These are phyloP conservation scores for Fusarium bactridioides DNA, from an alignment of 2,329 filamentous ascomycete species.

Conservation along the genomic window DNA sequence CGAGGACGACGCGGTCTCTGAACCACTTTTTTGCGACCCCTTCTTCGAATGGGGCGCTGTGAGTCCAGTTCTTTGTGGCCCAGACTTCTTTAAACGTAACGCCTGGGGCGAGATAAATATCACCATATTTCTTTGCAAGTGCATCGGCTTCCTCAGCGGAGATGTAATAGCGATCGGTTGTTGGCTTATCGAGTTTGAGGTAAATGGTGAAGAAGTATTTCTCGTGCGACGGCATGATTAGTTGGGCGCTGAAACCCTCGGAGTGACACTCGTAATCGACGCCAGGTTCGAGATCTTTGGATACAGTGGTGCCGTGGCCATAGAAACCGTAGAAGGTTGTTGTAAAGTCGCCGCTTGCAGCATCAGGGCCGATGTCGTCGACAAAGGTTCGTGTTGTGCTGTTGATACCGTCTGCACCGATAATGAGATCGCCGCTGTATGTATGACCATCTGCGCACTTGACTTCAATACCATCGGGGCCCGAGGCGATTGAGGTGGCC, in stretches of 20 bases:
- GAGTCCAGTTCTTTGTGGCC: slow-evolving; percentile 8
- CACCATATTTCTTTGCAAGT: not conserved
- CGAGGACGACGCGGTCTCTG: slow-evolving; percentile 22
- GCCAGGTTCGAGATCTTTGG: not conserved
- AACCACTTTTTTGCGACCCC: slow-evolving; percentile 25
- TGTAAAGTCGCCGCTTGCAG: not conserved
- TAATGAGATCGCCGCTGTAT: slow-evolving; percentile 17
- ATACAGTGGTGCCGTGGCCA: not conserved
- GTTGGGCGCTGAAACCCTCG: slow-evolving; percentile 1
- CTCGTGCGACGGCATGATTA: slow-evolving; percentile 16
- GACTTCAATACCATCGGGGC: slow-evolving; percentile 1
- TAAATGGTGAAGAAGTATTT: slow-evolving; percentile 21
- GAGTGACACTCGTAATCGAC: slow-evolving; percentile 22
- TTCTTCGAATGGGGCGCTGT: slow-evolving; percentile 18
- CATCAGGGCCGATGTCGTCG: not conserved
- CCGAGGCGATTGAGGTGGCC: not conserved
- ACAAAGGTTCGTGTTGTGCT: slow-evolving; percentile 16
- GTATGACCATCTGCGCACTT: slow-evolving; percentile 19
- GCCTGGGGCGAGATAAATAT: not conserved
- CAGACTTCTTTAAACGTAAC: slow-evolving; percentile 13
- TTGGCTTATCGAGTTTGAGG: slow-evolving; percentile 5
- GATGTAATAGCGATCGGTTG: not conserved
- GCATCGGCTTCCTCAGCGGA: not conserved
- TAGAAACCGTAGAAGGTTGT: slow-evolving; percentile 26
- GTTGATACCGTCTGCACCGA: slow-evolving; percentile 32